A percentile compares a stretch with the other conserved stretches of the same genome.
phyloP scores from a whole-genome alignment of 2,329 filamentous ascomycete species.

The Pleurostoma richardsiae region DNA sequence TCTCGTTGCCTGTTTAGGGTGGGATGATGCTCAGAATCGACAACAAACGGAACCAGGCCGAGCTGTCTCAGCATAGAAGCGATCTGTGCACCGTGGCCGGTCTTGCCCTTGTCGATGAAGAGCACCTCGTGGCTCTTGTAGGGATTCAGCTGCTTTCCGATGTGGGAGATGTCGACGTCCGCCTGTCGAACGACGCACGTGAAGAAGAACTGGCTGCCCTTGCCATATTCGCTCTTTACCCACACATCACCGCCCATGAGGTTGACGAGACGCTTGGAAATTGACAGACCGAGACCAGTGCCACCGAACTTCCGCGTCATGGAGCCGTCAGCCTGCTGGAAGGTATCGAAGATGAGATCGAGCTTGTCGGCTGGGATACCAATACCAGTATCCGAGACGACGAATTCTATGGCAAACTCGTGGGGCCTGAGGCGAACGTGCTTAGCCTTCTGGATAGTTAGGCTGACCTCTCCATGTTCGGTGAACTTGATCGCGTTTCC shows the following conservation, averaged over 20 bases:
- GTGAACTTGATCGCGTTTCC: slow-evolving; percentile 99
- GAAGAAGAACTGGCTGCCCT: slow-evolving; percentile 94
- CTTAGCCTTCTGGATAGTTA: slow-evolving; percentile 74
- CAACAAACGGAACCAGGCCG: slow-evolving; percentile 75
- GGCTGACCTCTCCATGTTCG: slow-evolving; percentile 90
- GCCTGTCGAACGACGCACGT: slow-evolving; percentile 87
- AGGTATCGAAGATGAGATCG: slow-evolving; percentile 96
- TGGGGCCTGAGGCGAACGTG: slow-evolving; percentile 61
- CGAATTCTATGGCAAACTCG: slow-evolving; percentile 92
- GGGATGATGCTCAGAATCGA: slow-evolving; percentile 70
- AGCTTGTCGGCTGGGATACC: slow-evolving; percentile 94
- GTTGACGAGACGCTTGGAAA: slow-evolving; percentile 90
- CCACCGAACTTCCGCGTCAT: slow-evolving; percentile 95
- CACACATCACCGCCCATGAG: slow-evolving; percentile 95
- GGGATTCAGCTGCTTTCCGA: slow-evolving; percentile 80
- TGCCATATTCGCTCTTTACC: slow-evolving; percentile 89
- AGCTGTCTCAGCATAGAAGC: slow-evolving; percentile 72
- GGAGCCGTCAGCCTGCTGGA: slow-evolving; percentile 96
- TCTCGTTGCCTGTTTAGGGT: slow-evolving; percentile 47
- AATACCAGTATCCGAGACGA: slow-evolving; percentile 93
- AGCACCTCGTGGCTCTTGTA: slow-evolving; percentile 90
- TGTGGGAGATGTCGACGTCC: slow-evolving; percentile 69
- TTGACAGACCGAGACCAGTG: slow-evolving; percentile 88
- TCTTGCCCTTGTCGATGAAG: slow-evolving; percentile 89
- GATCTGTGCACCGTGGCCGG: slow-evolving; percentile 71